Evolutionary conservation across 352 stramenopile species (phyloP).

Genomic region (Paralagenidium karlingii): DNA sequence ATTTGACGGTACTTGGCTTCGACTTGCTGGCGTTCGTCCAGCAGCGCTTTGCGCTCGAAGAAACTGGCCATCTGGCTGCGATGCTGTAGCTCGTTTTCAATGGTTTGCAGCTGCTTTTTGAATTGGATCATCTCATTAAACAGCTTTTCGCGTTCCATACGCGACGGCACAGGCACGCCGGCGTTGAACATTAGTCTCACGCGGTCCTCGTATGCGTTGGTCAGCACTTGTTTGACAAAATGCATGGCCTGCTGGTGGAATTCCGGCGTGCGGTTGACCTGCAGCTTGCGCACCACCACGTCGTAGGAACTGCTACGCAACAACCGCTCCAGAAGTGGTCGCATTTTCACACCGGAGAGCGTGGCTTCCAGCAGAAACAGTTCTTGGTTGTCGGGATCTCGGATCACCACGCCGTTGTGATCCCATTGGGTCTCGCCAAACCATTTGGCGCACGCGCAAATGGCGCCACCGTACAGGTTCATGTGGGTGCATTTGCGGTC

Average conservation of each 20-base stretch:
- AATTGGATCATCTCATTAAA: slow-evolving; percentile 49
- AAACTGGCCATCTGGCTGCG: slow-evolving; percentile 49
- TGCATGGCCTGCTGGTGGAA: slow-evolving; percentile 39
- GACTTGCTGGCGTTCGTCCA: slow-evolving; percentile 27
- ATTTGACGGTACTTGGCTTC: slow-evolving; percentile 42
- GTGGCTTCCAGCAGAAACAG: slow-evolving; percentile 62
- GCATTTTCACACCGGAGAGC: slow-evolving; percentile 74
- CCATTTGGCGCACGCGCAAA: slow-evolving; percentile 71
- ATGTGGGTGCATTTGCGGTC: slow-evolving; percentile 65
- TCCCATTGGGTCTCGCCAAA: slow-evolving; percentile 76
- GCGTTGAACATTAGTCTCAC: slow-evolving; percentile 66
- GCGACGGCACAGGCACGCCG: slow-evolving; percentile 46
- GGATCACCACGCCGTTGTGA: slow-evolving; percentile 74
- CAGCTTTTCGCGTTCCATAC: slow-evolving; percentile 54
- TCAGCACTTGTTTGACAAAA: slow-evolving; percentile 43
- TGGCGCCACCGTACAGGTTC: slow-evolving; percentile 60
- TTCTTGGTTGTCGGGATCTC: slow-evolving; percentile 22
- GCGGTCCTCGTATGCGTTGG: slow-evolving; percentile 72
- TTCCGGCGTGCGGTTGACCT: slow-evolving; percentile 44
- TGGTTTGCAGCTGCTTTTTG: slow-evolving; percentile 46
- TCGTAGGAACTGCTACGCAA: slow-evolving; percentile 55
- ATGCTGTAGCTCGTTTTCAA: slow-evolving; percentile 54
- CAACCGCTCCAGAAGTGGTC: slow-evolving; percentile 63
- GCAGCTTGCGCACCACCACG: slow-evolving; percentile 56
- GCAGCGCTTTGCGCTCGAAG: slow-evolving; percentile 65